Evolutionary conservation across 2,329 filamentous ascomycete species (phyloP).

Genomic region (Alternaria dauci): DNA sequence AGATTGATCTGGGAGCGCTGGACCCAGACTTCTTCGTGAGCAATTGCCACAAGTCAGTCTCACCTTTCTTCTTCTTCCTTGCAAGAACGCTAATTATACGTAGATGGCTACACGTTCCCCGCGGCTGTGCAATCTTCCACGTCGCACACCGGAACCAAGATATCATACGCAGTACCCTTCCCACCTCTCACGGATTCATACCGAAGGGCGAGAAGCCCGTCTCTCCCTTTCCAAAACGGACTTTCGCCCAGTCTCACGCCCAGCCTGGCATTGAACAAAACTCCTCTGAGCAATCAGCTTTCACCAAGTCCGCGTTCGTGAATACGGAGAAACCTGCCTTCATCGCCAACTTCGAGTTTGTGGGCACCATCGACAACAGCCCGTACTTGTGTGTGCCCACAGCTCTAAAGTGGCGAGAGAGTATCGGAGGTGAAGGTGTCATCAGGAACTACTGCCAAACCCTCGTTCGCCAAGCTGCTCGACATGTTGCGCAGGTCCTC

Average conservation of each 20-base stretch:
- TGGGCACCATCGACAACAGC: slow-evolving; percentile 76
- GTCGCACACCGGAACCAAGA: slow-evolving; percentile 79
- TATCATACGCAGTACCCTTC: slow-evolving; percentile 75
- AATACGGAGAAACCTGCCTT: slow-evolving; percentile 65
- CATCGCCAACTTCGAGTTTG: slow-evolving; percentile 75
- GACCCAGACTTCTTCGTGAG: slow-evolving; percentile 87
- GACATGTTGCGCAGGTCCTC: slow-evolving; percentile 67
- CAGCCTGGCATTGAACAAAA: slow-evolving; percentile 6
- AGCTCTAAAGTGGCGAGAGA: slow-evolving; percentile 73
- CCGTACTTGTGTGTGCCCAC: slow-evolving; percentile 77
- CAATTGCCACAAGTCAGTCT: slow-evolving; percentile 65
- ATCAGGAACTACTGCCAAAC: slow-evolving; percentile 70
- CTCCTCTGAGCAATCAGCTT: slow-evolving; percentile 3
- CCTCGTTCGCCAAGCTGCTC: slow-evolving; percentile 71
- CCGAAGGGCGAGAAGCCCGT: slow-evolving; percentile 50
- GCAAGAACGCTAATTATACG: not conserved
- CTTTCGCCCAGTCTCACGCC: slow-evolving; percentile 8
- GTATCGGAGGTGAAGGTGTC: slow-evolving; percentile 75
- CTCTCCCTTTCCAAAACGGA: slow-evolving; percentile 50
- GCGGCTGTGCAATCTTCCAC: slow-evolving; percentile 82
- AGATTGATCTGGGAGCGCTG: slow-evolving; percentile 70
- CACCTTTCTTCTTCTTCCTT: not conserved
- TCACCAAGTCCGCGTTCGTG: slow-evolving; percentile 15
- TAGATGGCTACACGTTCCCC: slow-evolving; percentile 82
- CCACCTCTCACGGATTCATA: slow-evolving; percentile 81